These are phyloP conservation scores for Sextonia rubra DNA, from an alignment of 164 flowering plant genomes.

Conservation along the genomic window DNA sequence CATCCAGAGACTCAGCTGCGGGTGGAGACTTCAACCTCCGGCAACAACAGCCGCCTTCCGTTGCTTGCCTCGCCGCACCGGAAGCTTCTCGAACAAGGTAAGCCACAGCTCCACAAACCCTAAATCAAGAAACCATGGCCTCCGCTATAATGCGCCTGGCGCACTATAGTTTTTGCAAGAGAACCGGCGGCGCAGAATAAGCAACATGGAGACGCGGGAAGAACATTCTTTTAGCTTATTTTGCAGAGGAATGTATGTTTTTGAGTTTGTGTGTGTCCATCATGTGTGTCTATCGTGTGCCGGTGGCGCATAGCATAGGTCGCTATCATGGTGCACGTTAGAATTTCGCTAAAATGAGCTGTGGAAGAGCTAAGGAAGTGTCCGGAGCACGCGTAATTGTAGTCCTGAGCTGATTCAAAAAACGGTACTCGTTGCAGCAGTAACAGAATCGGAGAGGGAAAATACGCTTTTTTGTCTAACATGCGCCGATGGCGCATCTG, in stretches of 20 bases:
- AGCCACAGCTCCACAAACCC: neutral
- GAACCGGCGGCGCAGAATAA: neutral
- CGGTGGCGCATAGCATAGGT: too few species aligned
- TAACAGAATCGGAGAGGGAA: neutral
- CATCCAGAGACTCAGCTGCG: neutral
- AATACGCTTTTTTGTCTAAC: neutral
- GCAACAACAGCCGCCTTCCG: neutral
- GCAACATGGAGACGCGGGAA: neutral
- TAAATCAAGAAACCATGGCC: neutral
- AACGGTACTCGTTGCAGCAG: neutral
- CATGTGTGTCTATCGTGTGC: too few species aligned
- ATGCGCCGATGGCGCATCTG: neutral
- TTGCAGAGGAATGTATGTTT: neutral
- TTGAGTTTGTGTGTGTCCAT: neutral
- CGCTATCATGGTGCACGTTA: neutral
- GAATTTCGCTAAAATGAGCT: neutral
- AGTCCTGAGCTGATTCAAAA: neutral
- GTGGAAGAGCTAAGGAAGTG: too few species aligned
- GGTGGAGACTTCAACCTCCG: neutral
- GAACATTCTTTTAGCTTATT: neutral
- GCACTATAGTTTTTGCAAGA: neutral
- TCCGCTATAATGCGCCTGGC: neutral
- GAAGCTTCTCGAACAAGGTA: slow-evolving; percentile 33
- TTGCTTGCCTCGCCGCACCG: slow-evolving; percentile 21
- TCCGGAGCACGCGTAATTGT: neutral